Percentiles rank a stretch among this genome's conserved stretches.
Conservation (phyloP, 257 asterid genomes). For the Solanum medicagineum region DNA sequence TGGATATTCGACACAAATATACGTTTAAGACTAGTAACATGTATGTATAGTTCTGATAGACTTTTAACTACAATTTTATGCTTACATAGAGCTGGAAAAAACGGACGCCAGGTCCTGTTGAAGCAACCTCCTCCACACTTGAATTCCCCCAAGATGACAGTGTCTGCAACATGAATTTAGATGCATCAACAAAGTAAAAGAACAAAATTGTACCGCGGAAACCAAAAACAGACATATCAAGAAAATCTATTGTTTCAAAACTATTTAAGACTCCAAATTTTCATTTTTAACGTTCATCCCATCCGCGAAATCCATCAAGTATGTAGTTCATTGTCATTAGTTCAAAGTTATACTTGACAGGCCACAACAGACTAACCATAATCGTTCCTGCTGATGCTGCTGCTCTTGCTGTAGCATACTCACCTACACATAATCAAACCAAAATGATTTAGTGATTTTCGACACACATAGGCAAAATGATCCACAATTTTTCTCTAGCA, state of each 20-base stretch:
- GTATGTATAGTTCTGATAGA: background rate
- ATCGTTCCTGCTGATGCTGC: conserved; percentile 92
- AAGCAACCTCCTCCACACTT: conserved; percentile 86
- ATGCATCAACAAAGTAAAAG: conserved; percentile 1
- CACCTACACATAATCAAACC: conserved; percentile 48
- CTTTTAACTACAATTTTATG: background rate
- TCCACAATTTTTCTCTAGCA: background rate
- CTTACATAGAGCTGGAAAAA: conserved; percentile 45
- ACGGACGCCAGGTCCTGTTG: conserved; percentile 42
- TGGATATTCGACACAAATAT: background rate
- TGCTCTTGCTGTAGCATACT: conserved; percentile 96
- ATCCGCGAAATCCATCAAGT: background rate
- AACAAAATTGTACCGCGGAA: background rate
- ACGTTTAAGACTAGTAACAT: background rate
- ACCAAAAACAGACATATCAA: background rate
- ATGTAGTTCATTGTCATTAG: background rate
- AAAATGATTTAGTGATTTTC: background rate
- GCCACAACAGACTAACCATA: conserved; percentile 37
- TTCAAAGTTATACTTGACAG: background rate
- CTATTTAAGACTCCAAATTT: background rate
- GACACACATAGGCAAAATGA: background rate
- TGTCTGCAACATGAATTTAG: conserved; percentile 39
- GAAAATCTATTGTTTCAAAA: too few relatives aligned
- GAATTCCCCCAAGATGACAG: conserved; percentile 51
- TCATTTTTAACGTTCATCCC: background rate